Evolutionary conservation across 805 yeast species (phyloP).

Genomic region (Lachancea kluyveri): DNA sequence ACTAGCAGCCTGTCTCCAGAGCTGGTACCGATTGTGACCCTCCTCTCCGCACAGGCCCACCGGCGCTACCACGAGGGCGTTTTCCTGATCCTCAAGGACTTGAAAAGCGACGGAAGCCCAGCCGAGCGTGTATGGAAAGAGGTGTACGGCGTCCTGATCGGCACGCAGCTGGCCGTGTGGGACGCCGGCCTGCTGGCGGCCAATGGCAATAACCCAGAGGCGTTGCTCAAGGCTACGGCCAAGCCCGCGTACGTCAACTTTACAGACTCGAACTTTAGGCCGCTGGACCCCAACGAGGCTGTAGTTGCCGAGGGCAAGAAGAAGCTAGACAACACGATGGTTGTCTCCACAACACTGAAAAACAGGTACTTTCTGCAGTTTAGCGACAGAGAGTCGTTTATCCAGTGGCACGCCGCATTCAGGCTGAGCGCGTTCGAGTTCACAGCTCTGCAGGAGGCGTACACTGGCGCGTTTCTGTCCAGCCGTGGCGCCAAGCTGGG

Average conservation of each 20-base stretch:
- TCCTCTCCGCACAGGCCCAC: conserved; percentile 66
- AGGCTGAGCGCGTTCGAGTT: conserved; percentile 77
- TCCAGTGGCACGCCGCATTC: conserved; percentile 78
- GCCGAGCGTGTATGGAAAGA: conserved; percentile 83
- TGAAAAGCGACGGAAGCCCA: conserved; percentile 81
- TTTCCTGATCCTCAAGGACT: conserved; percentile 64
- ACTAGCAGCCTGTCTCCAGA: conserved; percentile 33
- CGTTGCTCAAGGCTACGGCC: conserved; percentile 50
- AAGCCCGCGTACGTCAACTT: conserved; percentile 87
- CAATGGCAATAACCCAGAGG: conserved; percentile 37
- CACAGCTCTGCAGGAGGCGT: conserved; percentile 84
- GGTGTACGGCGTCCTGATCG: conserved; percentile 85
- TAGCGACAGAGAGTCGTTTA: conserved; percentile 54
- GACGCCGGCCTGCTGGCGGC: conserved; percentile 60
- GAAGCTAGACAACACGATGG: conserved; percentile 67
- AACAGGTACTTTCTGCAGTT: conserved; percentile 83
- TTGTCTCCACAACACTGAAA: conserved; percentile 88
- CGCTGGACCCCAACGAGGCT: conserved; percentile 58
- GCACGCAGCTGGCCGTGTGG: conserved; percentile 92
- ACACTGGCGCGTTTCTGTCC: conserved; percentile 88
- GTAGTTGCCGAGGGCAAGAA: conserved; percentile 41
- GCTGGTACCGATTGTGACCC: conserved; percentile 61
- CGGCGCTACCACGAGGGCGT: conserved; percentile 73
- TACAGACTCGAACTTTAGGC: conserved; percentile 81
- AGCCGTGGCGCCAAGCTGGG: conserved; percentile 86